Base-by-base conservation (phyloP, 2,329 filamentous ascomycete species). In the Verticillium albo-atrum region DNA sequence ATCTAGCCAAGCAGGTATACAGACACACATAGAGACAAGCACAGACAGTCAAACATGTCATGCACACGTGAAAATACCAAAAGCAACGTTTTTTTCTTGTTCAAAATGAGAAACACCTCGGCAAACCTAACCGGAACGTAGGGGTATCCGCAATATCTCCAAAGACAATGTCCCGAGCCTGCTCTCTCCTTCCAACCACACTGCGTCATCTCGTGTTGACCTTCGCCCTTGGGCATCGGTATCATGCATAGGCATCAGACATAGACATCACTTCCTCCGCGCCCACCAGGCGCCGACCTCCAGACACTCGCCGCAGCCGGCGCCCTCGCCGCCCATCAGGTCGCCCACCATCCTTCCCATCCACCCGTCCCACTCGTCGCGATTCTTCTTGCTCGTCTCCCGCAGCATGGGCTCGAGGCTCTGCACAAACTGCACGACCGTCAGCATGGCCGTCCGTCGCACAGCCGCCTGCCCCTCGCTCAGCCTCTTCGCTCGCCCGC, bases 311-410 rank as follows among this genome's bases (percentile, higher is more conserved):
- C 93, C 92, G 78, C 87, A 92, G 54, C 85, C 87, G 20, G 90
- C 88, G 23, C 91, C 90, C 58, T 87, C 88, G 62, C 94, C 89
- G 71, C 89, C 87, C 69, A 96, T 82, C 68, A 97, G 75, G 73
- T 95, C 89, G 54, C 85, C 84, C 82, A 92, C 94, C 89, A 97
- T 91, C 73, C 89, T 91, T 47, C 88, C 87, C 76, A 90, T 86
- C 93, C 93, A 97, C 50, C 86, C 81, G 72, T 96, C 90, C 92
- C 92, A 97, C 75, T 97, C 93, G 66, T 96, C 92, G 69, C 90
- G 86, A 68, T 89, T 91, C 79, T 96, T 96, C 15, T 89, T 90
- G 68, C 90, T 96, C 53, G 87, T 86, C 68, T 96, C 90, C 66
- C 90, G 85, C 66, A 97, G 77, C 60, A 95, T 76, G 5, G 91